Evolutionary conservation across 192 early-diverging fungal genomes (phyloP), one percentile per base, ranked within the genome.

Genomic region (Coemansia erecta): DNA sequence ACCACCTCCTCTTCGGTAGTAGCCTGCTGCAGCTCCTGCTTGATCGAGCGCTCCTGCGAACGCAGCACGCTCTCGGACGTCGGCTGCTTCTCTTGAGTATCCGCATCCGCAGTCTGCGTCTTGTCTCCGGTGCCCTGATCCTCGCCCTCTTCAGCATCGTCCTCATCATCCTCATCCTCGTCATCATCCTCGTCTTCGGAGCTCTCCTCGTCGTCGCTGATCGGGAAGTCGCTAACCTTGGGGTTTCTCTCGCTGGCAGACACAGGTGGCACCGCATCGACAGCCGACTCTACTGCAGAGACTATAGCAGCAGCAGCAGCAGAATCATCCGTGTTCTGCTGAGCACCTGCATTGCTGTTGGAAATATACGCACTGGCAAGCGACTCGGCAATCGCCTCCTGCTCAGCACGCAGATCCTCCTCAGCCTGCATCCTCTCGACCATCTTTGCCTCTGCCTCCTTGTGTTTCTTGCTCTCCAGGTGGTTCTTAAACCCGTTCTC

Each of bases 381-480:
- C 10, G 67, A 70, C 62, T 76, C 73, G 2, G 59, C 74, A 28
- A 77, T 77, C 13, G 68, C 68, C 17, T 46, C 62, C 48, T 77
- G 75, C 50, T 77, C 75, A 0, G 69, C 68, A n/a, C 46, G 52
- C 21, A 62, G 11, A 21, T 73, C 67, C 52, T 72, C 76, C 19
- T 79, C 77, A 11, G 15, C 39, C 53, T 79, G 77, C 71, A 79
- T 53, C 44, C 53, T 56, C 23, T 52, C 60, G 5, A 79, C 19
- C 71, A 79, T 68, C 50, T 83, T 84, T 8, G 74, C 72, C 61
- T 85, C 86, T 0, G 68, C 70, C 66, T 97, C 93, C 81, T 90
- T 90, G 84, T 99, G 97, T 68, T 97, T 98, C 66, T 95, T 97
- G 56, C 92, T 94, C n/a, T 72, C 76, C 31, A 94, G 51, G 73